Conservation (phyloP, 2,329 filamentous ascomycete genomes). For the Verticillium nubilum region DNA sequence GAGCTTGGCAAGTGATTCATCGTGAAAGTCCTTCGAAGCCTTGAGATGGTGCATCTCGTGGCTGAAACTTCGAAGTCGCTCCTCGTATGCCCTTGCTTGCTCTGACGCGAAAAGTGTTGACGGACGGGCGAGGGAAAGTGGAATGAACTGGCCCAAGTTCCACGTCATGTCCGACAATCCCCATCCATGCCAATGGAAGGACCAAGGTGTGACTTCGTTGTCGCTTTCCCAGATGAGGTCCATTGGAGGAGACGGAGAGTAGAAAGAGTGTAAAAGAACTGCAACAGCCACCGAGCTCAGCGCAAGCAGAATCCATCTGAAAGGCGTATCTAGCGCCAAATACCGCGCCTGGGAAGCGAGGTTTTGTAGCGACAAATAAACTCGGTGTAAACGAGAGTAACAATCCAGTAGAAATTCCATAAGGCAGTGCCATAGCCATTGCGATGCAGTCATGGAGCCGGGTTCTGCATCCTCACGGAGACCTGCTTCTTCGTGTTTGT, state of each 20-base stretch:
- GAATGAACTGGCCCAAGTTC: slow-evolving; percentile 21
- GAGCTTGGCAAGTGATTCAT: slow-evolving; percentile 35
- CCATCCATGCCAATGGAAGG: slow-evolving; percentile 18
- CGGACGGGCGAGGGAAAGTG: slow-evolving; percentile 12
- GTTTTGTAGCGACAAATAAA: not conserved
- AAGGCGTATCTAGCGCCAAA: not conserved
- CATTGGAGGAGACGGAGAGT: not conserved
- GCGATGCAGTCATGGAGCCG: not conserved
- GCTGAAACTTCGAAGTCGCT: slow-evolving; percentile 17
- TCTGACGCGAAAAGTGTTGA: slow-evolving; percentile 6
- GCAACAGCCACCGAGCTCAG: not conserved
- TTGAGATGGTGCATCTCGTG: slow-evolving; percentile 23
- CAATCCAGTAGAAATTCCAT: not conserved
- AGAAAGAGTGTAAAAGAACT: not conserved
- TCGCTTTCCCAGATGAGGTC: not conserved
- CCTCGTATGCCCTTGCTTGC: slow-evolving; percentile 5
- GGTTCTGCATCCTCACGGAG: not conserved
- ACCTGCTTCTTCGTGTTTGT: not conserved
- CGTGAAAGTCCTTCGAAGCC: slow-evolving; percentile 25
- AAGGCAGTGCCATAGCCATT: not conserved
- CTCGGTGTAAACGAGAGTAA: not conserved
- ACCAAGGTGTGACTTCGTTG: not conserved
- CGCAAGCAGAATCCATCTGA: not conserved
- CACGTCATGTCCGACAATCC: slow-evolving; percentile 9
- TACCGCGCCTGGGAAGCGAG: not conserved